phyloP scores from a whole-genome alignment of 306 rosid genomes.

The Begonia masoniana region DNA sequence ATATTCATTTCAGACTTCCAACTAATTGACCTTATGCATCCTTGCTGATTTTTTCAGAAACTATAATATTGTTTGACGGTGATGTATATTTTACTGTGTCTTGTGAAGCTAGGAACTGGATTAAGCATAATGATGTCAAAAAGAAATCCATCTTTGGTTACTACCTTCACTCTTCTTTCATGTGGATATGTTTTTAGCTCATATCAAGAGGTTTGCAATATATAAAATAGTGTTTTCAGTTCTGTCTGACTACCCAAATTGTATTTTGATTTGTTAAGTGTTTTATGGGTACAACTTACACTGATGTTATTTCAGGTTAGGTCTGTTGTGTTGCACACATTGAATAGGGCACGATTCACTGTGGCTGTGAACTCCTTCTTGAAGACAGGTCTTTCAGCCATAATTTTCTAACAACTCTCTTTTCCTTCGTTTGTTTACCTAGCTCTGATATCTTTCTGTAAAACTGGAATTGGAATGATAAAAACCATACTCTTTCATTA shows the following conservation, averaged over 20 bases:
- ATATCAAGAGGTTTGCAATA: conserved; percentile 62
- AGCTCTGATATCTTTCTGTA: not conserved
- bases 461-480: not conserved
- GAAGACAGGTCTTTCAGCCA: conserved; percentile 50
- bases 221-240: conserved; percentile 2
- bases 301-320: conserved; percentile 44
- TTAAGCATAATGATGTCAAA: conserved; percentile 71
- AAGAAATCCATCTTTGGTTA: conserved; percentile 72
- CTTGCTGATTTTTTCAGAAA: not conserved
- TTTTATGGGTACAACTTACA: conserved; percentile 16
- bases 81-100: conserved; percentile 13
- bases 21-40: not conserved
- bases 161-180: conserved; percentile 83
- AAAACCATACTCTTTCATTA: not conserved
- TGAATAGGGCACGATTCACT: conserved; percentile 77
- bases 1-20: not conserved
- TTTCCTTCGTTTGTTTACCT: not conserved
- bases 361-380: conserved; percentile 84
- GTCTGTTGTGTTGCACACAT: conserved; percentile 91
- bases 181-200: conserved; percentile 91
- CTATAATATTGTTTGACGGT: conserved; percentile 1
- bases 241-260: conserved; percentile 3
- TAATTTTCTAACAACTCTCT: not conserved
- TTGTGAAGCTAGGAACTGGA: conserved; percentile 91
- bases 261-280: conserved; percentile 7